These are phyloP conservation scores for Pseudozyma flocculosa DNA, from an alignment of 1,284 basidiomycete genomes.

Conservation along the genomic window DNA sequence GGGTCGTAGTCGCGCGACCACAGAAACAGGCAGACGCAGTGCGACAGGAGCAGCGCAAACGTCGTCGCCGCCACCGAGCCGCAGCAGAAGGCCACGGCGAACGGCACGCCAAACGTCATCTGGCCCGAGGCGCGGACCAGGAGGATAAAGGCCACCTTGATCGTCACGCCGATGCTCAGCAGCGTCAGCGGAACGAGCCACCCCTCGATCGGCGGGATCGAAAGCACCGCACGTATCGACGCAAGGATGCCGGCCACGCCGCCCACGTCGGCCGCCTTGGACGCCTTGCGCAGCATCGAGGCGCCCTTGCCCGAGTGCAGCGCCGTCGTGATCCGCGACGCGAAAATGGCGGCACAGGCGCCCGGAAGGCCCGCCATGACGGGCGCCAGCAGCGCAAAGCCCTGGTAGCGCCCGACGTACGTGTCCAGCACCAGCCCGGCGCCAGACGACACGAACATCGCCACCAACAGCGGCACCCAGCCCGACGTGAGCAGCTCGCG, in stretches of 20 bases:
- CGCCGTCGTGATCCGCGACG: conserved; percentile 83
- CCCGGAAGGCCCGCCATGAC: conserved; percentile 75
- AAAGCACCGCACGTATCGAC: conserved; percentile 12
- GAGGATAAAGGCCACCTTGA: conserved; percentile 41
- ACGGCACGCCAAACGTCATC: conserved; percentile 48
- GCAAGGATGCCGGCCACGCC: conserved; percentile 17
- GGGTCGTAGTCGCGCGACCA: conserved; percentile 84
- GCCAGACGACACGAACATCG: conserved; percentile 87
- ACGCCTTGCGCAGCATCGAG: conserved; percentile 11
- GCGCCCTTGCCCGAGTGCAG: conserved; percentile 64
- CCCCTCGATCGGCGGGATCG: conserved; percentile 40
- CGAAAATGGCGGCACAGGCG: conserved; percentile 84
- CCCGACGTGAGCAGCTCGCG: conserved; percentile 74
- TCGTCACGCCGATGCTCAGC: conserved; percentile 31
- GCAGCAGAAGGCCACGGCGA: conserved; percentile 28
- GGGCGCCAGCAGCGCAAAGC: conserved; percentile 82
- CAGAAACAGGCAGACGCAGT: conserved; percentile 72
- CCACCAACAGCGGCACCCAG: conserved; percentile 85
- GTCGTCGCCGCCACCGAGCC: conserved; percentile 11
- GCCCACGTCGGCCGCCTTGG: conserved; percentile 14
- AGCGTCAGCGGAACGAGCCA: conserved; percentile 48
- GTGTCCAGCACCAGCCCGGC: conserved; percentile 88
- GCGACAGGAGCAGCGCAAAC: conserved; percentile 71
- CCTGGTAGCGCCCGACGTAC: conserved; percentile 81
- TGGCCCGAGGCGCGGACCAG: conserved; percentile 33